phyloP scores from a whole-genome alignment of 2,329 filamentous ascomycete species.

The Pseudogymnoascus sp. region DNA sequence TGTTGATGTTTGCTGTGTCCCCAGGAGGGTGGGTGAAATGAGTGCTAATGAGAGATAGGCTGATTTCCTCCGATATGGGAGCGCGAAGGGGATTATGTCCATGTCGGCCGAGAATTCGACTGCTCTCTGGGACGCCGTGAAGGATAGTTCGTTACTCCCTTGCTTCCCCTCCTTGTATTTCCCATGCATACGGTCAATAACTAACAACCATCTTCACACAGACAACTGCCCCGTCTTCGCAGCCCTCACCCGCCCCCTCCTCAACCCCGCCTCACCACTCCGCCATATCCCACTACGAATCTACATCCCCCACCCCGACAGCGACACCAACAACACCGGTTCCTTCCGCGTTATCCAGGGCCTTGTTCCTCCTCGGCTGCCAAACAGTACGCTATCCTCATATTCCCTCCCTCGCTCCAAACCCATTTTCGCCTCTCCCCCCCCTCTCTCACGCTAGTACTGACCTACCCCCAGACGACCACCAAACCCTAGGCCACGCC shows the following conservation, averaged over 20 bases:
- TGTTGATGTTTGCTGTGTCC: background rate
- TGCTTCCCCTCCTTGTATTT: no score
- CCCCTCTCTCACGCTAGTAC: no score
- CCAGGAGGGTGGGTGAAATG: background rate
- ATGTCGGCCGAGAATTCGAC: slow-evolving; percentile 61
- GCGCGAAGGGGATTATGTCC: slow-evolving; percentile 63
- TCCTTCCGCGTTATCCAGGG: slow-evolving; percentile 69
- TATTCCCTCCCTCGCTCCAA: no score
- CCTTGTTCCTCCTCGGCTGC: slow-evolving; percentile 48
- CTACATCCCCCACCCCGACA: slow-evolving; percentile 27
- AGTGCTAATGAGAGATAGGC: slow-evolving; percentile 18
- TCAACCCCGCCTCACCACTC: slow-evolving; percentile 66
- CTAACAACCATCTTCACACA: slow-evolving; percentile 27
- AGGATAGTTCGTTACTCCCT: slow-evolving; percentile 41
- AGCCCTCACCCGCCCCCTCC: slow-evolving; percentile 65
- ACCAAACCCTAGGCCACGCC: slow-evolving; percentile 67
- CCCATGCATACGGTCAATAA: background rate
- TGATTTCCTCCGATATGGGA: slow-evolving; percentile 62
- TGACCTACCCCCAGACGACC: slow-evolving; percentile 35
- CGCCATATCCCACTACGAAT: slow-evolving; percentile 80
- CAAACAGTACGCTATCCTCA: slow-evolving; percentile 32
- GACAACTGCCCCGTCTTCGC: slow-evolving; percentile 67
- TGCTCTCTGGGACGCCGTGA: slow-evolving; percentile 56
- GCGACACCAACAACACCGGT: slow-evolving; percentile 35
- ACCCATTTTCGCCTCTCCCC: no score